phyloP scores from a whole-genome alignment of 202 grass and related monocot genomes.

The Setaria viridis region DNA sequence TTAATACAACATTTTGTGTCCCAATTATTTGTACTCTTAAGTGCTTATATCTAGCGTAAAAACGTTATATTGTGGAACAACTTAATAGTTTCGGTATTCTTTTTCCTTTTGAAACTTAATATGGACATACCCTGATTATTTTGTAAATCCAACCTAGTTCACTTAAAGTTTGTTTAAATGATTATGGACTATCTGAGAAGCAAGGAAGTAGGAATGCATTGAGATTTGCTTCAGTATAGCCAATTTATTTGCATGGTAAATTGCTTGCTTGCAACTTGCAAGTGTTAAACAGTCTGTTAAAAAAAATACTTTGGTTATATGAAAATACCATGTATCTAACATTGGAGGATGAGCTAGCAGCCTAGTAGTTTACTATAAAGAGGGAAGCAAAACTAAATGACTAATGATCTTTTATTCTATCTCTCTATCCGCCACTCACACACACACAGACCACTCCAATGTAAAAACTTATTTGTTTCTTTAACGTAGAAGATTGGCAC shows the following conservation, averaged over 20 bases:
- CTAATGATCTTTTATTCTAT: neutral
- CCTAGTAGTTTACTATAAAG: neutral
- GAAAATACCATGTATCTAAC: neutral
- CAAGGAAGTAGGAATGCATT: no score
- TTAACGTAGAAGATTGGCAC: no score
- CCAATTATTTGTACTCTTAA: constrained; percentile 5
- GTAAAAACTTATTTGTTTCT: neutral
- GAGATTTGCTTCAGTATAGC: neutral
- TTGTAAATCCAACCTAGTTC: constrained; percentile 1
- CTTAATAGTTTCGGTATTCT: neutral
- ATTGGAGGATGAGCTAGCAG: neutral
- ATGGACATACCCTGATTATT: neutral
- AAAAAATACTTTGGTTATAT: constrained; percentile 9
- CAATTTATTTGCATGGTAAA: constrained; percentile 2
- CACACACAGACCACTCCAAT: no score
- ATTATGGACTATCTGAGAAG: no score
- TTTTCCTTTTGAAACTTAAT: no score
- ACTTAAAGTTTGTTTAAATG: neutral
- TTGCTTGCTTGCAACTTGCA: constrained; percentile 13
- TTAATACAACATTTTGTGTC: neutral
- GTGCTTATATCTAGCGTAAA: neutral
- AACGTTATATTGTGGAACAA: neutral
- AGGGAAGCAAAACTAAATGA: neutral
- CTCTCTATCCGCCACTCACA: no score
- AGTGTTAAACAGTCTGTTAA: constrained; percentile 10